Percentiles rank a stretch among this genome's conserved stretches.
phyloP scores from a whole-genome alignment of 495 filamentous ascomycete species.

The Penicillium maclennaniae region DNA sequence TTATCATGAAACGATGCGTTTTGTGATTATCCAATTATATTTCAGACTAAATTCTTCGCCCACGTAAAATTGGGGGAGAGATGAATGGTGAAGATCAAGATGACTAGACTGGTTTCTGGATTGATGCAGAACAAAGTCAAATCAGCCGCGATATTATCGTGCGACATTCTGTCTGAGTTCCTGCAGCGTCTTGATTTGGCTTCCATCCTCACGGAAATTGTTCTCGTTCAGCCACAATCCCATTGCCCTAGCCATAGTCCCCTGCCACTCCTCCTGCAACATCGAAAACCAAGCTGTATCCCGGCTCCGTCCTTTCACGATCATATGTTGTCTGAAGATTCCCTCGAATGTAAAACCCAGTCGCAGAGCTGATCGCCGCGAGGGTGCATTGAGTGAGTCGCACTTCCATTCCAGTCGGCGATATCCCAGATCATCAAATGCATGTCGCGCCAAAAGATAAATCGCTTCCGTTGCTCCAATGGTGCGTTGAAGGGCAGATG shows the following conservation, averaged over 20 bases:
- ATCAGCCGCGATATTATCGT: too few species aligned
- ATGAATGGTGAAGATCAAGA: too few species aligned
- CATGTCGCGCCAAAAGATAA: constrained; percentile 42
- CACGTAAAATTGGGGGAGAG: too few species aligned
- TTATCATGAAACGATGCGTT: too few species aligned
- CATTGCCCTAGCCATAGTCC: constrained; percentile 36
- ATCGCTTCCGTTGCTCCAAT: constrained; percentile 48
- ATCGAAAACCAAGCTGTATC: constrained; percentile 57
- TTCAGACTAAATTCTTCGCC: too few species aligned
- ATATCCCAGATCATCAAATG: constrained; percentile 50
- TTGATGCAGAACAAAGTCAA: too few species aligned
- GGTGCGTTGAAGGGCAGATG: constrained; percentile 42
- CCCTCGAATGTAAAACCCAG: constrained; percentile 54
- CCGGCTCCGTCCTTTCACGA: constrained; percentile 51
- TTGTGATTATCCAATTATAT: too few species aligned
- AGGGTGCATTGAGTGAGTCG: constrained; percentile 46
- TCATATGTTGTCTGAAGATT: constrained; percentile 52
- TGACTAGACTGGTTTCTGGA: too few species aligned
- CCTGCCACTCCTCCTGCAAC: constrained; percentile 50
- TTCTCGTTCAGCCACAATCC: constrained; percentile 44
- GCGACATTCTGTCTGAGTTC: neutral
- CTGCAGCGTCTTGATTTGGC: neutral
- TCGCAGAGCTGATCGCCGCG: constrained; percentile 45
- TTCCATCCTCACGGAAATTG: constrained; percentile 34
- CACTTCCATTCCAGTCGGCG: constrained; percentile 58